Conservation (phyloP, 495 filamentous ascomycete species). For the Daldinia decipiens region DNA sequence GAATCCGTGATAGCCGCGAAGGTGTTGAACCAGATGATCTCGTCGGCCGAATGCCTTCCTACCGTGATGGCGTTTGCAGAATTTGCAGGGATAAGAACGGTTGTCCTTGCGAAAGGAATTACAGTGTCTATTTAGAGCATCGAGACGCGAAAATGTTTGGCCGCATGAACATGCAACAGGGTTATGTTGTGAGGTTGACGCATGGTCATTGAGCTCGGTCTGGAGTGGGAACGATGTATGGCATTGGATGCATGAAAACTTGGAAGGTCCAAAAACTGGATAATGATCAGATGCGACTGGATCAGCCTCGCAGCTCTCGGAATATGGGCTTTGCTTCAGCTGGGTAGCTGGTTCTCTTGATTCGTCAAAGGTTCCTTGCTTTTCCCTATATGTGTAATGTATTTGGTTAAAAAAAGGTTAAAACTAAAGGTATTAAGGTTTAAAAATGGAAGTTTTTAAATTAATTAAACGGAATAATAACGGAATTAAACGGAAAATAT, state of each 20-base stretch:
- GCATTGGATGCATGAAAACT: slow-evolving; percentile 38
- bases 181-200: slow-evolving; percentile 16
- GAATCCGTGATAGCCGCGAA: slow-evolving; percentile 51
- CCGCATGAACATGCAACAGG: slow-evolving; percentile 42
- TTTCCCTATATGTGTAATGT: no score
- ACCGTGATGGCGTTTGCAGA: slow-evolving; percentile 50
- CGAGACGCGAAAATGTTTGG: slow-evolving; percentile 41
- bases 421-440: no score
- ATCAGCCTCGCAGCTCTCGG: background rate
- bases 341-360: background rate
- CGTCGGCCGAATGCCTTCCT: slow-evolving; percentile 50
- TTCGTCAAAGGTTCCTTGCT: no score
- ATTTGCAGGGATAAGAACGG: slow-evolving; percentile 40
- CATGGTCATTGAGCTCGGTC: slow-evolving; percentile 14
- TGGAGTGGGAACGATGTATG: slow-evolving; percentile 2
- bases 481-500: no score
- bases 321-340: background rate
- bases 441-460: no score
- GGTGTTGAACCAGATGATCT: slow-evolving; percentile 53
- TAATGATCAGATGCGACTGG: slow-evolving; percentile 12
- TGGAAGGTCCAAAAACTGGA: background rate
- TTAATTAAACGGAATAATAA: no score
- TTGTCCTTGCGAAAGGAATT: slow-evolving; percentile 24
- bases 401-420: no score
- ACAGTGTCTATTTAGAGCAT: slow-evolving; percentile 47